Evolutionary conservation across 352 stramenopile genomes (phyloP), one percentile per base, ranked within the genome.

Genomic region (Phytophthora constricta): DNA sequence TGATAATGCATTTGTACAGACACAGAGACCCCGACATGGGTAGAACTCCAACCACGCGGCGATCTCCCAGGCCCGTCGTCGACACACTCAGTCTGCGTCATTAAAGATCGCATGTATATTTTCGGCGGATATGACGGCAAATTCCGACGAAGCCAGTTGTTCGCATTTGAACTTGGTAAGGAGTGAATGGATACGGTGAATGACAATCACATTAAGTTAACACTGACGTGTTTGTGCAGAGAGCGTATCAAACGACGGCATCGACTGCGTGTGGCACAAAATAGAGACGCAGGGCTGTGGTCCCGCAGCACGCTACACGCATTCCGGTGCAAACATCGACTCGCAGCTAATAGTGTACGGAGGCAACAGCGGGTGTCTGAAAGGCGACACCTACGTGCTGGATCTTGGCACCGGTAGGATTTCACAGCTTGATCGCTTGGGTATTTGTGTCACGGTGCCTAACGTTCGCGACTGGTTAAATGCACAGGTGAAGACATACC

Each of bases 61-160:
- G 76, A 87, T 51, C 58, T 72, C 19, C 78, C 80, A n/a, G 80
- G 80, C 13, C 66, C 58, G 16, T 74, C 66, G 10, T 87, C 80
- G 2, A 89, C 80, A 27, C 80, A 89, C 31, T 87, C 80, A 2
- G 78, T 82, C 22, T 87, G 76, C 33, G 74, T 87, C 10, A 46
- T 84, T 41, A 65, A 65, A 42, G 60, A 72, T 43, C 71, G 62
- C n/a, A 89, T 89, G 80, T 84, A 82, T 56, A 79, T 87, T 42
- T 89, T 84, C 55, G 80, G 76, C 22, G 80, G 80, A n/a, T 89
- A 89, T 48, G 76, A 89, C 41, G 80, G 80, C 45, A 87, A 86
- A 66, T 76, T 74, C 23, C 78, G 80, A 41, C 78, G 76, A 43
- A 72, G 80, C 19, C 65, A 84, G 34, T 43, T 89, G 47, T 76